Conservation (phyloP, 441 rosid species). For the Hypseocharis bilobata region DNA sequence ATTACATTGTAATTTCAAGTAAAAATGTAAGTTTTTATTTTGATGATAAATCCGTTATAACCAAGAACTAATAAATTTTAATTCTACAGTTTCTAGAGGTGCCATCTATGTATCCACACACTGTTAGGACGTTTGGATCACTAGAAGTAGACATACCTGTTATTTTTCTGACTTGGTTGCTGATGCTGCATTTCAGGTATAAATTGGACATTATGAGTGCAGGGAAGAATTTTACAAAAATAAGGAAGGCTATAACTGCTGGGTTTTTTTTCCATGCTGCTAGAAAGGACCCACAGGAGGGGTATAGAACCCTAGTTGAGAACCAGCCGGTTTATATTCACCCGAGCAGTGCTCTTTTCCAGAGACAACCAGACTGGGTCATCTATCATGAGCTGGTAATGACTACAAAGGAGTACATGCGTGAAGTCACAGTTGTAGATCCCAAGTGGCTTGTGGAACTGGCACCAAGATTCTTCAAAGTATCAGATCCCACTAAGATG, state of each 20-base stretch:
- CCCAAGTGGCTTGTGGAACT: constrained; percentile 68
- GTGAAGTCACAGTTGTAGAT: constrained; percentile 54
- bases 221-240: constrained; percentile 73
- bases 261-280: constrained; percentile 82
- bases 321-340: constrained; percentile 89
- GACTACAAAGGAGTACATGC: constrained; percentile 73
- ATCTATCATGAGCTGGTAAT: constrained; percentile 85
- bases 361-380: constrained; percentile 94
- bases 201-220: constrained; percentile 78
- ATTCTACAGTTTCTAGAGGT: too few species aligned
- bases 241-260: constrained; percentile 80
- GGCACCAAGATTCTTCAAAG: constrained; percentile 64
- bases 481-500: constrained; percentile 55
- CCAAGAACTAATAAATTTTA: too few species aligned
- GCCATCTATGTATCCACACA: too few species aligned
- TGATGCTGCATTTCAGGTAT: constrained; percentile 38
- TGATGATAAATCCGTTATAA: too few species aligned
- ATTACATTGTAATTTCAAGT: too few species aligned
- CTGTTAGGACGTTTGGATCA: too few species aligned
- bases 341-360: constrained; percentile 87
- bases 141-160: too few species aligned
- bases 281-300: constrained; percentile 88
- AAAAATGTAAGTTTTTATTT: too few species aligned
- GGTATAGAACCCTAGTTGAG: constrained; percentile 78
- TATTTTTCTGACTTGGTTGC: constrained; percentile 15